Percentiles rank a stretch among this genome's conserved stretches.
phyloP scores from a whole-genome alignment of 2,329 filamentous ascomycete genomes.

The Zalaria sp. region DNA sequence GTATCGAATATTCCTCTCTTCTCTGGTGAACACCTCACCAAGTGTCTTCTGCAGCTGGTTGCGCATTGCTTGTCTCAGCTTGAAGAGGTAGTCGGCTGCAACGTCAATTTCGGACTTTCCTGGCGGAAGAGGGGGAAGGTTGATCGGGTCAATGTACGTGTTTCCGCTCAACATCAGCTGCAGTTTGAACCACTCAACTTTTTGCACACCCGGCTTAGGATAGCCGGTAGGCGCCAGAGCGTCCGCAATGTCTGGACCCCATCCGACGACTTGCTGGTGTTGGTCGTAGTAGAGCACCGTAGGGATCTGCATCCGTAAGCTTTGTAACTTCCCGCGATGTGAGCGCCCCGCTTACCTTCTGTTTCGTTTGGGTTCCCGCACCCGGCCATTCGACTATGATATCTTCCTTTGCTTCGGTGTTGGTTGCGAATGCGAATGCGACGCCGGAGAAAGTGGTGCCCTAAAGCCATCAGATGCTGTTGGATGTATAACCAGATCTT shows the following conservation, averaged over 20 bases:
- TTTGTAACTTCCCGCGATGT: background rate
- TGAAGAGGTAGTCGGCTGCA: conserved; percentile 97
- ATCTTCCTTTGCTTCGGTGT: conserved; percentile 94
- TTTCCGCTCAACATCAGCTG: conserved; percentile 98
- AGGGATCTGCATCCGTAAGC: conserved; percentile 55
- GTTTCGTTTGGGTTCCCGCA: conserved; percentile 92
- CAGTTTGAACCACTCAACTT: conserved; percentile 99
- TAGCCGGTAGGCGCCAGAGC: conserved; percentile 93
- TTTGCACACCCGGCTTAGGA: conserved; percentile 93
- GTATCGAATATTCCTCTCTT: conserved; percentile 95
- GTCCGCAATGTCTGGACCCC: conserved; percentile 96
- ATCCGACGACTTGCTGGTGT: conserved; percentile 98
- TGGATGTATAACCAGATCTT: too few species aligned
- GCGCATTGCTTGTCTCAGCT: conserved; percentile 92
- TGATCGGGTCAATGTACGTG: conserved; percentile 98
- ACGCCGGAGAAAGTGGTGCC: conserved; percentile 97
- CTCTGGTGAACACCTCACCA: conserved; percentile 92
- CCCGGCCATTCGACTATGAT: conserved; percentile 99
- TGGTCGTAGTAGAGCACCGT: conserved; percentile 99
- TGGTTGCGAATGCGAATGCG: conserved; percentile 83
- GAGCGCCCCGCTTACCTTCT: conserved; percentile 54
- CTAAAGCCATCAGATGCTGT: conserved; percentile 28
- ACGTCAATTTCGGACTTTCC: conserved; percentile 99
- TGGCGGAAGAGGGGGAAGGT: conserved; percentile 88
- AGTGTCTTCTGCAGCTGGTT: conserved; percentile 90